These are phyloP conservation scores for Peniophora sp. DNA, from an alignment of 1,284 basidiomycete genomes.

Conservation along the genomic window DNA sequence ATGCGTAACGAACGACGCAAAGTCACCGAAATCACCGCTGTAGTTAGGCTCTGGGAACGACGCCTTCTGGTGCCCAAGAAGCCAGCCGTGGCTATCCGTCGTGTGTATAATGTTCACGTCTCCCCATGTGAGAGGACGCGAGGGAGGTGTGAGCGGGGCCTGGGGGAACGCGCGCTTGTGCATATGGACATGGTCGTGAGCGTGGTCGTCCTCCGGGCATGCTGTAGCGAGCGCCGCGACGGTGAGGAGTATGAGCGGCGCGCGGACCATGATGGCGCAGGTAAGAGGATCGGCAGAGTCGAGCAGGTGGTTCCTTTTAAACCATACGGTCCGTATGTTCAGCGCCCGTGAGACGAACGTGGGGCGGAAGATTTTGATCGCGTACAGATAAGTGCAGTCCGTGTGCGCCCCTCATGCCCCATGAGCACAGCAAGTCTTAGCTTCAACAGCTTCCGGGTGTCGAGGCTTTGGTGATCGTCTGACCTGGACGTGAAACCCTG, in stretches of 20 bases:
- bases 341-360: no score
- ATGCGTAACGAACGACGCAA: conserved; percentile 72
- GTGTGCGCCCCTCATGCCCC: no score
- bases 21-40: conserved; percentile 75
- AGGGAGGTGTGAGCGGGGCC: conserved; percentile 43
- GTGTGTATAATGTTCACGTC: conserved; percentile 78
- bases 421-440: no score
- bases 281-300: no score
- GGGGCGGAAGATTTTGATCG: no score
- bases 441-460: no score
- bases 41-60: conserved; percentile 72
- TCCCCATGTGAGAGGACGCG: conserved; percentile 63
- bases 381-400: no score
- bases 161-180: conserved; percentile 38
- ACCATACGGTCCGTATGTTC: no score
- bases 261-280: no score
- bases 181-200: conserved; percentile 20
- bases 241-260: neutral
- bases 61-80: conserved; percentile 65
- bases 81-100: conserved; percentile 79
- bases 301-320: no score
- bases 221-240: neutral
- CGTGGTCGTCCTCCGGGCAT: conserved; percentile 3
- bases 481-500: no score
- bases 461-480: no score